Percentiles rank a stretch among this genome's conserved stretches.
Evolutionary conservation across 2,329 filamentous ascomycete genomes (phyloP).

Genomic region (Penicillium corylophilum): DNA sequence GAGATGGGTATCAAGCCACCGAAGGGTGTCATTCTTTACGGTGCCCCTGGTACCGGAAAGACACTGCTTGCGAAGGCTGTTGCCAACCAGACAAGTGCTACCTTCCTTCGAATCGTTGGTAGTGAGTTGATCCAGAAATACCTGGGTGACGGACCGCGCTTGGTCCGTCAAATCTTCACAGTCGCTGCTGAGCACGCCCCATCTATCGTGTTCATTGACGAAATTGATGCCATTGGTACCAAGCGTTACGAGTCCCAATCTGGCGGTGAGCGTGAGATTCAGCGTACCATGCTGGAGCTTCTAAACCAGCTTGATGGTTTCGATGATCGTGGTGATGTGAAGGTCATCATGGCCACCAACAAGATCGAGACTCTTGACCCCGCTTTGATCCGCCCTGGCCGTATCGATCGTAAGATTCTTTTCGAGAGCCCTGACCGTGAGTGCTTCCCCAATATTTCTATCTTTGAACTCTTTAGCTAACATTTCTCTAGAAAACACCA

Average conservation of each 20-base stretch:
- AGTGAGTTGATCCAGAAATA: conserved; percentile 99
- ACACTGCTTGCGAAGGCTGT: conserved; percentile 94
- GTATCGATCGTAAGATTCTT: conserved; percentile 96
- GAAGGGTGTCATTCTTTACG: conserved; percentile 98
- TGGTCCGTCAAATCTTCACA: conserved; percentile 88
- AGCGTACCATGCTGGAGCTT: conserved; percentile 97
- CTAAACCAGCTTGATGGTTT: conserved; percentile 98
- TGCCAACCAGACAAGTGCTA: conserved; percentile 97
- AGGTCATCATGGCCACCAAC: conserved; percentile 99
- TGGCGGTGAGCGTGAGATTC: conserved; percentile 93
- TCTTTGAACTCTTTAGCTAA: conserved; percentile 21
- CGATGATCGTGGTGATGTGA: conserved; percentile 97
- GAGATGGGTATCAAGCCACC: conserved; percentile 99
- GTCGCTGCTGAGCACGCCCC: conserved; percentile 94
- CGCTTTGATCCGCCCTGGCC: conserved; percentile 90
- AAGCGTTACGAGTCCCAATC: conserved; percentile 98
- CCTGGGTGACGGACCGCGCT: conserved; percentile 87
- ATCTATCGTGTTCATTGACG: conserved; percentile 97
- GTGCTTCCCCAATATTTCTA: conserved; percentile 26
- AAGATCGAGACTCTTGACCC: conserved; percentile 98
- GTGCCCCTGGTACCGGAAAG: conserved; percentile 94
- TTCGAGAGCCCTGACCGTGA: conserved; percentile 70
- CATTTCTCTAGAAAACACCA: conserved; percentile 67
- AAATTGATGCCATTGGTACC: conserved; percentile 97
- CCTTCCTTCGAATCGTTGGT: conserved; percentile 94